These are phyloP conservation scores for Cyberlindnera maritima DNA, from an alignment of 805 yeast species.

Conservation along the genomic window DNA sequence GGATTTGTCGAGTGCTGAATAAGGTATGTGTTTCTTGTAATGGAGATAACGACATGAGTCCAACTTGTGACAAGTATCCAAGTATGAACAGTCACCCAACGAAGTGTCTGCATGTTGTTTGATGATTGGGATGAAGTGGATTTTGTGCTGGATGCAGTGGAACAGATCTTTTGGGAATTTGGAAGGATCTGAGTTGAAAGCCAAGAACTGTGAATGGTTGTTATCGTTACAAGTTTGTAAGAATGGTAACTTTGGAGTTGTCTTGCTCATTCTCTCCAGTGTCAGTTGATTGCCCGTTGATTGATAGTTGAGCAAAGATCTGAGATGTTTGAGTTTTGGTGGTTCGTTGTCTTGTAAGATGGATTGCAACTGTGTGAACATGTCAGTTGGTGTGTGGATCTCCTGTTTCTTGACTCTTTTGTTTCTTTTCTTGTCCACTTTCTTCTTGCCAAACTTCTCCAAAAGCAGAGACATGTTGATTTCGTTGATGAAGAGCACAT, in stretches of 20 bases:
- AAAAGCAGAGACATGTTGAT: slow-evolving; percentile 12
- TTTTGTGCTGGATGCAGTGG: slow-evolving; percentile 26
- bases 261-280: slow-evolving; percentile 36
- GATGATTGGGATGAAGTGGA: slow-evolving; percentile 54
- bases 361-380: neutral
- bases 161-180: slow-evolving; percentile 31
- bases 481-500: slow-evolving; percentile 20
- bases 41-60: slow-evolving; percentile 79
- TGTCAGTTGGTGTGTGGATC: neutral
- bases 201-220: slow-evolving; percentile 16
- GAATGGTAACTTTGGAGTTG: slow-evolving; percentile 42
- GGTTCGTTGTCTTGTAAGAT: slow-evolving; percentile 3
- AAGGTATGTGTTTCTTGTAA: slow-evolving; percentile 49
- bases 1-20: slow-evolving; percentile 25
- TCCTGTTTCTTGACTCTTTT: neutral
- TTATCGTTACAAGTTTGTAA: slow-evolving; percentile 47
- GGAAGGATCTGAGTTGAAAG: slow-evolving; percentile 28
- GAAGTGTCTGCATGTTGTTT: slow-evolving; percentile 62
- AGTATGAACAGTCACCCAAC: slow-evolving; percentile 88
- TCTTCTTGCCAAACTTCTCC: neutral
- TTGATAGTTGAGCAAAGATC: slow-evolving; percentile 27
- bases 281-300: slow-evolving; percentile 41
- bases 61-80: slow-evolving; percentile 90
- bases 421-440: neutral
- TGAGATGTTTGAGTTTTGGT: slow-evolving; percentile 12